These are phyloP conservation scores for Ustilago lituana DNA, from an alignment of 1,284 basidiomycete genomes.

Conservation along the genomic window DNA sequence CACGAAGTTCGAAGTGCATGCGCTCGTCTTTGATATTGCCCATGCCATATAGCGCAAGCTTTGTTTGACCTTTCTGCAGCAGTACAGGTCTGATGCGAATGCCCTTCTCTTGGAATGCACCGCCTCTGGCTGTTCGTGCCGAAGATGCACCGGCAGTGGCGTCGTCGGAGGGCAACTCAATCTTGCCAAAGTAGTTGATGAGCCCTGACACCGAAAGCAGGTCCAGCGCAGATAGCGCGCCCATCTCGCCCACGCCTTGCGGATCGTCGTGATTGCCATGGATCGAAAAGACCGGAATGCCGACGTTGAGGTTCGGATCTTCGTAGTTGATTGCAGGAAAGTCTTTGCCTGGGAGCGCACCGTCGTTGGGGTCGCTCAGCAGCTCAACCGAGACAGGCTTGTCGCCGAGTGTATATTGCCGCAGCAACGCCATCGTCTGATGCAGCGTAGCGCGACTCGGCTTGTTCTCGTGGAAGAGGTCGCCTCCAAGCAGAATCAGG, in stretches of 20 bases:
- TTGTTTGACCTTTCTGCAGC: constrained; percentile 85
- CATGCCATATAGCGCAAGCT: constrained; percentile 89
- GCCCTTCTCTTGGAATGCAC: constrained; percentile 75
- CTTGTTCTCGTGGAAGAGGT: constrained; percentile 97
- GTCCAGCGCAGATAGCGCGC: constrained; percentile 93
- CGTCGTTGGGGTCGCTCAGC: constrained; percentile 88
- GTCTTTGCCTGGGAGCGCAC: constrained; percentile 58
- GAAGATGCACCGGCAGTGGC: constrained; percentile 23
- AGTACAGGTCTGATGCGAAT: constrained; percentile 90
- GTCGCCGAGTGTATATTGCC: constrained; percentile 89
- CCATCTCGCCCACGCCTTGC: constrained; percentile 86
- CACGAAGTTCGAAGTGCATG: constrained; percentile 93
- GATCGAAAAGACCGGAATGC: constrained; percentile 96
- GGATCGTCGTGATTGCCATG: constrained; percentile 99
- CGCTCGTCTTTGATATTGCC: constrained; percentile 96
- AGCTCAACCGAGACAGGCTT: constrained; percentile 88
- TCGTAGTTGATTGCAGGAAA: constrained; percentile 98
- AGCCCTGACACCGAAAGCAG: constrained; percentile 91
- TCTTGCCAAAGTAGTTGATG: constrained; percentile 96
- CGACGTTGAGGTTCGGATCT: constrained; percentile 92
- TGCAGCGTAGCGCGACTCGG: constrained; percentile 85
- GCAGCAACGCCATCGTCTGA: constrained; percentile 80
- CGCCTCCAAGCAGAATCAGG: constrained; percentile 84
- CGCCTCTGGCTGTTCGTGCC: constrained; percentile 66
- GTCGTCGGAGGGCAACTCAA: constrained; percentile 69